These are phyloP conservation scores for Trichoderma semiorbis DNA, from an alignment of 2,329 filamentous ascomycete genomes.

Conservation along the genomic window DNA sequence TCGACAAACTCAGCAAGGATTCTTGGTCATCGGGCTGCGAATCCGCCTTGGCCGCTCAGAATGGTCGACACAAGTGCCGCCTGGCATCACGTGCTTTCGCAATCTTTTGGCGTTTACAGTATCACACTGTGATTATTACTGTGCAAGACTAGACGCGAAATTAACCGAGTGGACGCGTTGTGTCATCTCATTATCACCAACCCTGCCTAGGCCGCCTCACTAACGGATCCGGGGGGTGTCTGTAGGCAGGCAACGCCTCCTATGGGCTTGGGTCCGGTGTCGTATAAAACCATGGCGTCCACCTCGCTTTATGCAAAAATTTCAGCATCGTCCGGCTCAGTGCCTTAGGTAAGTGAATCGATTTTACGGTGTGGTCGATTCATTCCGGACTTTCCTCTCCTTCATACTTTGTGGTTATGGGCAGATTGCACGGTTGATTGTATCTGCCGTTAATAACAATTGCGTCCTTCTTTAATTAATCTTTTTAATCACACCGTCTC, in stretches of 20 bases:
- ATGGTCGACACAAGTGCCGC: not conserved
- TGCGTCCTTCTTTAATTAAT: not conserved
- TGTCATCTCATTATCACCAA: conserved; percentile 16
- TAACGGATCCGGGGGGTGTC: conserved; percentile 23
- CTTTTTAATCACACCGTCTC: not conserved
- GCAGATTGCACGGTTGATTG: not conserved
- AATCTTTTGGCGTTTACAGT: conserved; percentile 12
- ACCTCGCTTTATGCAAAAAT: conserved; percentile 21
- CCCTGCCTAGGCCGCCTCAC: conserved; percentile 18
- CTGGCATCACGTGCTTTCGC: conserved; percentile 17
- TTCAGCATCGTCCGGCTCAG: conserved; percentile 21
- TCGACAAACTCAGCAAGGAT: not conserved
- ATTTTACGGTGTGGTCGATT: conserved; percentile 32
- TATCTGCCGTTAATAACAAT: not conserved
- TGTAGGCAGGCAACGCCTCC: conserved; percentile 18
- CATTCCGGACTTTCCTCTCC: conserved; percentile 20
- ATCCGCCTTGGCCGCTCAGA: not conserved
- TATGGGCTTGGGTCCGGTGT: not conserved
- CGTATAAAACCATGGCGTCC: conserved; percentile 24
- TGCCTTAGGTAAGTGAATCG: conserved; percentile 44
- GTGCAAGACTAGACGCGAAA: conserved; percentile 13
- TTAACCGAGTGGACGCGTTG: conserved; percentile 20
- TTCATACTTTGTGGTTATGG: not conserved
- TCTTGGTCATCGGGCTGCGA: conserved; percentile 6
- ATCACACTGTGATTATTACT: not conserved